These are phyloP conservation scores for Alternaria sp. DNA, from an alignment of 2,329 filamentous ascomycete genomes.

Conservation along the genomic window DNA sequence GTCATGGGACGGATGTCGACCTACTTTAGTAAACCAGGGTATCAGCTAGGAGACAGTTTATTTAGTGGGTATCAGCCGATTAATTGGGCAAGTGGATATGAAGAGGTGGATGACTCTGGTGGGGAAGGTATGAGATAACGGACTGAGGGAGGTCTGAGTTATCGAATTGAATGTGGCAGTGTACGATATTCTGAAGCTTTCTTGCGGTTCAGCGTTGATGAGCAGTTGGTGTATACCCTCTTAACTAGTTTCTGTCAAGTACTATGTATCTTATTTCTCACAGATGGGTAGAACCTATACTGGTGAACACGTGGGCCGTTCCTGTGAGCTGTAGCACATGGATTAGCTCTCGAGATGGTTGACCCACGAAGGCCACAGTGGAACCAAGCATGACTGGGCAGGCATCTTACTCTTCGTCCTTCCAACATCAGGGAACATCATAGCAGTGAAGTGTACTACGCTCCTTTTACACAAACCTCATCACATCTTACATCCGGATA, in stretches of 20 bases:
- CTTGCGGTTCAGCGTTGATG: background rate
- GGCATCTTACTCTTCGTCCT: background rate
- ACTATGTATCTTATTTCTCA: background rate
- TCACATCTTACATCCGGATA: background rate
- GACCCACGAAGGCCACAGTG: background rate
- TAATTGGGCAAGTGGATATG: constrained; percentile 1
- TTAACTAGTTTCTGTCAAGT: background rate
- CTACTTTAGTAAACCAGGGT: constrained; percentile 45
- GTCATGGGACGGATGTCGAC: constrained; percentile 45
- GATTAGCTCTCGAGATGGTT: background rate
- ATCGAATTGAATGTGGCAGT: background rate
- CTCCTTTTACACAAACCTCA: background rate
- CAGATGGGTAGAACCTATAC: background rate
- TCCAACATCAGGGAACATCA: background rate
- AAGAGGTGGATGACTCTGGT: background rate
- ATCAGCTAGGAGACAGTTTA: constrained; percentile 45
- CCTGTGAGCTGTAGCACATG: background rate
- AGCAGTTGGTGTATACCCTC: background rate
- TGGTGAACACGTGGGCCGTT: background rate
- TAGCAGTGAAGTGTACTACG: background rate
- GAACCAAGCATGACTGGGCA: background rate
- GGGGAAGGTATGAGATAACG: background rate
- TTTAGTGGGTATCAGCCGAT: constrained; percentile 31
- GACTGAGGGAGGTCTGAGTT: background rate
- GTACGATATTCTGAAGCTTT: background rate